These are phyloP conservation scores for Plantago major DNA, from an alignment of 257 asterid species.

Conservation along the genomic window DNA sequence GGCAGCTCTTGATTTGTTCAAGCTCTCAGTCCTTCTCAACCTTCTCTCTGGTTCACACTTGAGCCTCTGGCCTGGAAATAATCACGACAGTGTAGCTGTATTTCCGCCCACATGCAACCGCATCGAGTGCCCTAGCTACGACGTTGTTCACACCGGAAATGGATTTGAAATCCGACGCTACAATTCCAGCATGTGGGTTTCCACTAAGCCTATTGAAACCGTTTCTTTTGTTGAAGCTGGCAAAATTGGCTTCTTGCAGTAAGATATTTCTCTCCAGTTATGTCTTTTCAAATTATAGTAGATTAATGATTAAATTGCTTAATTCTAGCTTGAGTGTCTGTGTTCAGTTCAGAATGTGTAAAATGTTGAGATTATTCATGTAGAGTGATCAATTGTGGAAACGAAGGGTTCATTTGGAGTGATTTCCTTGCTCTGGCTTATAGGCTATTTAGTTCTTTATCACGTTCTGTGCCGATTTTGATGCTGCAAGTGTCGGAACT, in stretches of 20 bases:
- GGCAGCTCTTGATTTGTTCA: conserved; percentile 14
- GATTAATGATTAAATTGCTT: too few relatives aligned
- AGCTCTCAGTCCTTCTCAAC: conserved; percentile 28
- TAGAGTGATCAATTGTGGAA: too few relatives aligned
- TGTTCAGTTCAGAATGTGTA: too few relatives aligned
- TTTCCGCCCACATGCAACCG: conserved; percentile 73
- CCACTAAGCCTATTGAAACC: conserved; percentile 76
- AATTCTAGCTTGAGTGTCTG: too few relatives aligned
- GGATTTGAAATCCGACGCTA: conserved; percentile 86
- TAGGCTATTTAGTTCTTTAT: background rate
- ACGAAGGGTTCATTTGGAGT: too few relatives aligned
- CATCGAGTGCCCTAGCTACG: conserved; percentile 85
- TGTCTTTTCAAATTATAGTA: too few relatives aligned
- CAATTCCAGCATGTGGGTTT: conserved; percentile 65
- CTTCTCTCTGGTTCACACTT: conserved; percentile 19
- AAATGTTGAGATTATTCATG: too few relatives aligned
- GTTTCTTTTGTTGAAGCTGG: conserved; percentile 57
- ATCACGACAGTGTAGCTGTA: conserved; percentile 19
- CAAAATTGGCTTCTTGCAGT: conserved; percentile 59
- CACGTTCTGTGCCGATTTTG: background rate
- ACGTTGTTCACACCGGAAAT: conserved; percentile 53
- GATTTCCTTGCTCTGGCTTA: too few relatives aligned
- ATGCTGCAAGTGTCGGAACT: background rate
- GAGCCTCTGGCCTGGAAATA: conserved; percentile 12
- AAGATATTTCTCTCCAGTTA: conserved; percentile 7